Evolutionary conservation across 2,329 filamentous ascomycete species (phyloP), one percentile per base, ranked within the genome.

Genomic region (Diaporthe batatas): DNA sequence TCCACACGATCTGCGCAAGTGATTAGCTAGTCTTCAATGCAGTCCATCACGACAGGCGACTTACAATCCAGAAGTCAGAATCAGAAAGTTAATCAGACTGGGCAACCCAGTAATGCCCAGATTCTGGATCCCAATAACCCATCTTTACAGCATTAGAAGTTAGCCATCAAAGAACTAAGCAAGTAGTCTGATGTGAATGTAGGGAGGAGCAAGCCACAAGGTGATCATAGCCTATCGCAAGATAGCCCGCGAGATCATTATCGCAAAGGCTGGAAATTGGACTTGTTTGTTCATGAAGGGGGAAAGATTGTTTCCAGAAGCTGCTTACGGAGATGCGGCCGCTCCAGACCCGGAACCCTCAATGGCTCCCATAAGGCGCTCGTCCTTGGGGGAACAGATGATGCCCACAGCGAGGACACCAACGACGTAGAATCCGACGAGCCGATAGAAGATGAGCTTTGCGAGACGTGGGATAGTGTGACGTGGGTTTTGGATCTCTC

Each of bases 31-130:
- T 39, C 0, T 25, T 21, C 6, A 36, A 16, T 16, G 0, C 12
- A 23, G 3, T n/a, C 14, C 5, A 32, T n/a, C 14, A 18, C 16
- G 8, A 29, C 2, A 21, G 10, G 6, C 44, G 4, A 51, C 62
- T 39, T 16, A 67, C 62, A 67, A 29, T 21, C 62, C 62, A 39
- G 79, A 81, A 23, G 73, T 86, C 59, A 91, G 84, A 77, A 93
- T 91, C 68, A 92, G 87, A 21, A 87, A 90, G 79, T 93, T 93
- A 84, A 93, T 91, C 75, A 93, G 88, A 32, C 86, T 87, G 32
- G 91, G 90, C 18, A 93, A 85, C 2, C 87, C 87, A 1, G 80
- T 78, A 55, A 94, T 88, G 57, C 90, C 89, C 8, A 90, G 90
- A 72, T 90, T 84, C 74, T 88, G 82, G 73, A 91, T 90, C 32